phyloP scores from a whole-genome alignment of 805 yeast species.

The Tanozyma kutaoensis region DNA sequence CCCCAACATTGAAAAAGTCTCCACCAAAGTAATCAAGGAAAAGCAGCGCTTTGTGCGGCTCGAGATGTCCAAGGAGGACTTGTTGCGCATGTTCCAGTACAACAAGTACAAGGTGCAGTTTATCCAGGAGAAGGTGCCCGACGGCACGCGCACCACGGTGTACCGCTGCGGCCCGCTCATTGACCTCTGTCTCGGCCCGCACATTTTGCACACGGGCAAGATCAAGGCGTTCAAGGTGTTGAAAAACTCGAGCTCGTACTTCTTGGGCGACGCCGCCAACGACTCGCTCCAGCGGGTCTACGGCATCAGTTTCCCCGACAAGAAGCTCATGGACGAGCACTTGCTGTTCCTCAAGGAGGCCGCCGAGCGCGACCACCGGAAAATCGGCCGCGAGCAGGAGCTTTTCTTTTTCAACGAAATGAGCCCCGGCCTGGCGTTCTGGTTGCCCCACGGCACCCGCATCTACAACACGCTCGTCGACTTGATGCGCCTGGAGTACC shows the following conservation, averaged over 20 bases:
- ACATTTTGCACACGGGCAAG: slow-evolving; percentile 93
- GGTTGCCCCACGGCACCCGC: slow-evolving; percentile 99
- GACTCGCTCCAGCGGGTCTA: slow-evolving; percentile 95
- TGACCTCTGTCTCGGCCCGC: slow-evolving; percentile 96
- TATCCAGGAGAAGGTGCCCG: slow-evolving; percentile 82
- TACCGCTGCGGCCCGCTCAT: slow-evolving; percentile 96
- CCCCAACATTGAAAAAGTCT: slow-evolving; percentile 69
- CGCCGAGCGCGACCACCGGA: slow-evolving; percentile 90
- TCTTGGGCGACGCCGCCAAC: slow-evolving; percentile 83
- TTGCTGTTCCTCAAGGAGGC: slow-evolving; percentile 93
- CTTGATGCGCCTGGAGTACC: slow-evolving; percentile 71
- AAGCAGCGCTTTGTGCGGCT: slow-evolving; percentile 92
- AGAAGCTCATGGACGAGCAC: slow-evolving; percentile 90
- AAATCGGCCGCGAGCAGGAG: slow-evolving; percentile 93
- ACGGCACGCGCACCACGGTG: slow-evolving; percentile 90
- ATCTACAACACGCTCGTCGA: slow-evolving; percentile 83
- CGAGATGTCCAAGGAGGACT: slow-evolving; percentile 82
- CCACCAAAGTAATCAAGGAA: slow-evolving; percentile 84
- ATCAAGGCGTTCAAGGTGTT: slow-evolving; percentile 88
- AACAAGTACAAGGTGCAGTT: slow-evolving; percentile 90
- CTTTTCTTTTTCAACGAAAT: slow-evolving; percentile 88
- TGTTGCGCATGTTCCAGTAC: slow-evolving; percentile 86
- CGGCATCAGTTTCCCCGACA: slow-evolving; percentile 98
- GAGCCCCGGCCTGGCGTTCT: slow-evolving; percentile 97
- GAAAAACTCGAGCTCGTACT: slow-evolving; percentile 93